phyloP scores from a whole-genome alignment of 495 filamentous ascomycete genomes.

The Penicillium silybi region DNA sequence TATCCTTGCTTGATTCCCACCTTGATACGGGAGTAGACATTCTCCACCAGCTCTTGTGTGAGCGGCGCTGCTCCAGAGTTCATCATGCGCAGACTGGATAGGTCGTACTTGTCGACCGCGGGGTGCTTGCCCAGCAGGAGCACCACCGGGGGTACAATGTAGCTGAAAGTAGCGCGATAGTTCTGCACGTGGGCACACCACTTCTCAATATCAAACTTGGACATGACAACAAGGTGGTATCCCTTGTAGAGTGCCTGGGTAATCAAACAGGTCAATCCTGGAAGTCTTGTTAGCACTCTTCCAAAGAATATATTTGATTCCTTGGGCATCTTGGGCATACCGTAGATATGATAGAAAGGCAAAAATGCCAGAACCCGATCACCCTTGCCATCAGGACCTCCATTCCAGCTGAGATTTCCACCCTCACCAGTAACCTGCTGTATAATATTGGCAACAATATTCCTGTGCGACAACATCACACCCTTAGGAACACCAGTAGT shows the following conservation, averaged over 20 bases:
- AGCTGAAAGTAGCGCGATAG: conserved; percentile 70
- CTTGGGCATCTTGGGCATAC: conserved; percentile 33
- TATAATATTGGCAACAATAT: conserved; percentile 71
- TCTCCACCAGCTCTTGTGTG: conserved; percentile 74
- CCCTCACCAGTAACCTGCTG: conserved; percentile 57
- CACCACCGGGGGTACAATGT: conserved; percentile 82
- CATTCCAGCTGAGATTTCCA: conserved; percentile 54
- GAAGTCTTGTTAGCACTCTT: conserved; percentile 50
- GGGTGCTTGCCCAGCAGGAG: conserved; percentile 78
- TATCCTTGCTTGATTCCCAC: conserved; percentile 81
- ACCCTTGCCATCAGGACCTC: conserved; percentile 57
- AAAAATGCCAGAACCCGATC: conserved; percentile 76
- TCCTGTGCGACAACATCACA: conserved; percentile 81
- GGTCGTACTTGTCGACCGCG: conserved; percentile 70
- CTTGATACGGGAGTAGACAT: conserved; percentile 68
- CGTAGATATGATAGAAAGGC: conserved; percentile 96
- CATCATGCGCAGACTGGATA: conserved; percentile 75
- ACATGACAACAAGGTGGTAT: conserved; percentile 68
- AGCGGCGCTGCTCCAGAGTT: conserved; percentile 89
- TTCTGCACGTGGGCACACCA: conserved; percentile 75
- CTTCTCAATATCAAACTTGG: conserved; percentile 76
- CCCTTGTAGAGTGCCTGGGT: conserved; percentile 65
- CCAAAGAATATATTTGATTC: not conserved
- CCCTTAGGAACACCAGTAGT: conserved; percentile 92
- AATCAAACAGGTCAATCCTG: conserved; percentile 67